phyloP scores from a whole-genome alignment of 371 early-diverging fungal genomes.

The Zopfochytrium polystomum region DNA sequence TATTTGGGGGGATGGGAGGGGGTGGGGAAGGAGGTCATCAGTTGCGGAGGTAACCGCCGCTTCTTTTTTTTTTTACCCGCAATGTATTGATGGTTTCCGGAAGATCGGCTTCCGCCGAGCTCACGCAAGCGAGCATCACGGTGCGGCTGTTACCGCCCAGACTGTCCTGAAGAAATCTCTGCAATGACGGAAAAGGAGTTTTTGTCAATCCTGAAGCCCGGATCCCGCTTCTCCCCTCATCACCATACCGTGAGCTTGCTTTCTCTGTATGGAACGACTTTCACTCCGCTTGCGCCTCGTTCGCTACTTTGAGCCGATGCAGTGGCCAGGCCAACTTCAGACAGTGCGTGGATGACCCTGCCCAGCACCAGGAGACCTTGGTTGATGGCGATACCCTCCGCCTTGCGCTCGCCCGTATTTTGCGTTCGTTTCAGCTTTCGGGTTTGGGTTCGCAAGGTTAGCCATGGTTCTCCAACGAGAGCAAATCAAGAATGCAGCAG shows the following conservation, averaged over 20 bases:
- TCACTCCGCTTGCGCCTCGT: too few species aligned
- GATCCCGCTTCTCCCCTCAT: too few species aligned
- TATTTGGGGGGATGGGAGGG: too few species aligned
- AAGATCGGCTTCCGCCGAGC: slow-evolving; percentile 64
- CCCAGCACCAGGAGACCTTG: slow-evolving; percentile 92
- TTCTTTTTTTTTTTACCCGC: too few species aligned
- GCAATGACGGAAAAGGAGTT: too few species aligned
- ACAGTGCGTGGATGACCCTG: slow-evolving; percentile 88
- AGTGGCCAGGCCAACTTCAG: not conserved
- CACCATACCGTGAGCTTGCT: slow-evolving; percentile 98
- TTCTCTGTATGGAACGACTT: slow-evolving; percentile 91
- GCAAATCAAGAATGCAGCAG: not conserved
- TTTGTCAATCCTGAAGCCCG: too few species aligned
- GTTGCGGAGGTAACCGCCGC: too few species aligned
- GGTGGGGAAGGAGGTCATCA: too few species aligned
- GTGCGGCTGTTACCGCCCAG: slow-evolving; percentile 45
- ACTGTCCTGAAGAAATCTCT: slow-evolving; percentile 62
- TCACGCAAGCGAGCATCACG: slow-evolving; percentile 90
- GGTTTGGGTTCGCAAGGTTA: slow-evolving; percentile 4
- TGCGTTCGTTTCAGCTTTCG: slow-evolving; percentile 65
- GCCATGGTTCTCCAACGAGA: not conserved
- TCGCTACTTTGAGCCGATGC: too few species aligned
- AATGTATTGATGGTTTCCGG: slow-evolving; percentile 92
- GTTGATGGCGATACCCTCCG: slow-evolving; percentile 70
- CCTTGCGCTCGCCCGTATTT: slow-evolving; percentile 80